phyloP scores from a whole-genome alignment of 805 yeast species.

The Saccharomycopsis sp. region DNA sequence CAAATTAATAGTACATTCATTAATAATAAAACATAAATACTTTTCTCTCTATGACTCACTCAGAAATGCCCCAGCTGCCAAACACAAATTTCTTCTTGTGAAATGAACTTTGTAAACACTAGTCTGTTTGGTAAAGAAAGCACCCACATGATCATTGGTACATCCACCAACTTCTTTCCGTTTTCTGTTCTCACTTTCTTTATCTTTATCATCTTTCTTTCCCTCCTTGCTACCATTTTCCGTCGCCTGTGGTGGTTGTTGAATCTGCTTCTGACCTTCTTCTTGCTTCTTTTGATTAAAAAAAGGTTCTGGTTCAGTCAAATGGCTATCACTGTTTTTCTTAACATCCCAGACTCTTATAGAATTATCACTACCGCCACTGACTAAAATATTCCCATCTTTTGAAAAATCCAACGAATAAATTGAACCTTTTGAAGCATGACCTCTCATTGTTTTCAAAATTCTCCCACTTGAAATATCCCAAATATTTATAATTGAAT shows the following conservation, averaged over 20 bases:
- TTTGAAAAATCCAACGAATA: conserved; percentile 77
- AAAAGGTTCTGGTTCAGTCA: conserved; percentile 70
- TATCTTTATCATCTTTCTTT: conserved; percentile 28
- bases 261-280: conserved; percentile 17
- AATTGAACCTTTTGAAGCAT: conserved; percentile 70
- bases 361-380: conserved; percentile 88
- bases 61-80: conserved; percentile 86
- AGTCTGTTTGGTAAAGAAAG: conserved; percentile 87
- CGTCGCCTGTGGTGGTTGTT: conserved; percentile 17
- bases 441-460: conserved; percentile 89
- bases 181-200: conserved; percentile 30
- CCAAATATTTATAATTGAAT: conserved; percentile 82
- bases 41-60: conserved; percentile 29
- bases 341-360: conserved; percentile 96
- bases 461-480: conserved; percentile 89
- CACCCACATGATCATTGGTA: conserved; percentile 84
- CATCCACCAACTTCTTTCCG: conserved; percentile 64
- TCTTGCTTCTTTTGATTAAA: conserved; percentile 26
- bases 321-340: conserved; percentile 72
- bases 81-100: conserved; percentile 81
- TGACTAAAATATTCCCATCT: conserved; percentile 84
- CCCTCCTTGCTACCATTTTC: conserved; percentile 22
- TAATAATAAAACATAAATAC: too few species aligned
- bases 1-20: too few species aligned
- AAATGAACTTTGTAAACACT: conserved; percentile 92